Percentiles rank a stretch among this genome's conserved stretches.
These are phyloP conservation scores for Hypoxylon sp. DNA, from an alignment of 2,329 filamentous ascomycete species.

Conservation along the genomic window DNA sequence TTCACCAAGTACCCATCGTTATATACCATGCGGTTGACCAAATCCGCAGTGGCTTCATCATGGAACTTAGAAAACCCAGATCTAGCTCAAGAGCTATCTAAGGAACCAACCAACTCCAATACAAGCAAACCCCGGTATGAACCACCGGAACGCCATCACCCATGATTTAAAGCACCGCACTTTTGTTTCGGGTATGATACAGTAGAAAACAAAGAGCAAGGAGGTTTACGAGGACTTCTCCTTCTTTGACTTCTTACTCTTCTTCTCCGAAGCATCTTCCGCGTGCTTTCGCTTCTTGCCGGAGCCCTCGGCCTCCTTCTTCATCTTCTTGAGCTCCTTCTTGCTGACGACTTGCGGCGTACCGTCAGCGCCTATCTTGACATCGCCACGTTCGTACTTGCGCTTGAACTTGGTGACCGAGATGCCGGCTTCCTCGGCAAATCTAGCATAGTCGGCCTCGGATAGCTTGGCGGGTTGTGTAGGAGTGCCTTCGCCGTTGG, in stretches of 20 bases:
- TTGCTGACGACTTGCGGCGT: constrained; percentile 74
- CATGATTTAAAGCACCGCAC: constrained; percentile 36
- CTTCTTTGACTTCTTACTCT: constrained; percentile 69
- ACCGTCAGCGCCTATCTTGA: constrained; percentile 70
- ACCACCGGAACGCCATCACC: constrained; percentile 43
- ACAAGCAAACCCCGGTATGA: constrained; percentile 43
- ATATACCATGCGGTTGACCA: no score
- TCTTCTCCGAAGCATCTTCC: constrained; percentile 68
- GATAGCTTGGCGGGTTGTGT: constrained; percentile 53
- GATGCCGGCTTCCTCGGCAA: constrained; percentile 72
- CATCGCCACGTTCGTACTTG: constrained; percentile 79
- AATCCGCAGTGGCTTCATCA: no score
- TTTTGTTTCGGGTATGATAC: constrained; percentile 43
- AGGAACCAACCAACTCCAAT: constrained; percentile 40
- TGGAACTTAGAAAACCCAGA: constrained; percentile 8
- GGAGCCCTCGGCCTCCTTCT: constrained; percentile 60
- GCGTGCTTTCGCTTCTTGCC: constrained; percentile 77
- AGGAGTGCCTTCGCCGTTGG: constrained; percentile 44
- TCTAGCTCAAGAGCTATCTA: constrained; percentile 31
- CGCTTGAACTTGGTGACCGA: constrained; percentile 80
- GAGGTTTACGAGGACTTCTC: constrained; percentile 60
- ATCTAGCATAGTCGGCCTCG: constrained; percentile 63
- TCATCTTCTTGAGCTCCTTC: constrained; percentile 78
- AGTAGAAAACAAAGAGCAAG: constrained; percentile 35
- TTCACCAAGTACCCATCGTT: no score